Percentiles rank a stretch among this genome's conserved stretches.
These are phyloP conservation scores for Triticum dicoccoides DNA, from an alignment of 176 grass and related monocot genomes.

Conservation along the genomic window DNA sequence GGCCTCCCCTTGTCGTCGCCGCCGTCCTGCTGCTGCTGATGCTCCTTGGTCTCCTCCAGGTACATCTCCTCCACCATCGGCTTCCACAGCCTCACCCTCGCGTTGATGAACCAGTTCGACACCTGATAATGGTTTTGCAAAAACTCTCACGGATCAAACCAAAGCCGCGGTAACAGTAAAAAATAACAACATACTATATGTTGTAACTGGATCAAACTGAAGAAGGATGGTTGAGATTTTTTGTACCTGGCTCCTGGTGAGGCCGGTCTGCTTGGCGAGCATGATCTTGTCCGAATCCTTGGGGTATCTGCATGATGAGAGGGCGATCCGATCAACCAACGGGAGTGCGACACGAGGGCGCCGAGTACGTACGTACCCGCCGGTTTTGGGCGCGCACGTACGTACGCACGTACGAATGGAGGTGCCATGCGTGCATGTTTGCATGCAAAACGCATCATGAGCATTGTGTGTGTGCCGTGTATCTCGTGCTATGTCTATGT, in stretches of 20 bases:
- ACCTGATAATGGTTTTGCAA: conserved; percentile 40
- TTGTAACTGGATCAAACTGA: background rate
- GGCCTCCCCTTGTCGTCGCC: conserved; percentile 34
- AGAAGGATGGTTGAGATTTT: background rate
- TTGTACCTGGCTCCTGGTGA: conserved; percentile 90
- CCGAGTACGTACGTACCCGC: background rate
- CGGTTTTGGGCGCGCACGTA: conserved; percentile 3
- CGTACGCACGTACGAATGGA: background rate
- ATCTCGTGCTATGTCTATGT: background rate
- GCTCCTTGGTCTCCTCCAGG: conserved; percentile 84
- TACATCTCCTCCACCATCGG: conserved; percentile 99
- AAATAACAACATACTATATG: background rate
- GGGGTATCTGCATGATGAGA: conserved; percentile 78
- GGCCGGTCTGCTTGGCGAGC: conserved; percentile 97
- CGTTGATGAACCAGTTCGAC: conserved; percentile 99
- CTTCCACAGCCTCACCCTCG: conserved; percentile 96
- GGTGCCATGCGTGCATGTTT: background rate
- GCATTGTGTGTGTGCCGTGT: background rate
- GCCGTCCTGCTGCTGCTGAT: conserved; percentile 54
- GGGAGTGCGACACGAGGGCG: conserved; percentile 7
- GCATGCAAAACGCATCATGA: conserved; percentile 2
- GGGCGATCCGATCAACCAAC: background rate
- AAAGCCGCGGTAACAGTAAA: background rate
- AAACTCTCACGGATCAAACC: background rate
- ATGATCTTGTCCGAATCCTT: conserved; percentile 99